These are phyloP conservation scores for Cercospora berteroae DNA, from an alignment of 2,329 filamentous ascomycete species.

Conservation along the genomic window DNA sequence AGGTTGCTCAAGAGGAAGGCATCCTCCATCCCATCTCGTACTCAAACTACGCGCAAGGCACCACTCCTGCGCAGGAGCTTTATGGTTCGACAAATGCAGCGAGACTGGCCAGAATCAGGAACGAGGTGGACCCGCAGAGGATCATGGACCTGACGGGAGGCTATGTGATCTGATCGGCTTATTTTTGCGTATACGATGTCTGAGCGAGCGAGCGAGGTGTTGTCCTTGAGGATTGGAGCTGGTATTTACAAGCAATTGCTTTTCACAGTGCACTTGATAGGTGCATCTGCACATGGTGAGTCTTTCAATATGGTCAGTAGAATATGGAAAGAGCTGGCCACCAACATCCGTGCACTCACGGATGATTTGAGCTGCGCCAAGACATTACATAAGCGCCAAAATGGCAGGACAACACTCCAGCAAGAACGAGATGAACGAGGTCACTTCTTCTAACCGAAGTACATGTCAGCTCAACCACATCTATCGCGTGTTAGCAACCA, in stretches of 20 bases:
- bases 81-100: neutral
- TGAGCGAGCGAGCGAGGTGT: neutral
- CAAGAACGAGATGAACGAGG: neutral
- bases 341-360: neutral
- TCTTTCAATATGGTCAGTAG: neutral
- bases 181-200: no score
- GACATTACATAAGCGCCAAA: neutral
- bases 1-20: neutral
- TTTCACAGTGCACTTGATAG: neutral
- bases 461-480: neutral
- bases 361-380: neutral
- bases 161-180: neutral
- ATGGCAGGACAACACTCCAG: neutral
- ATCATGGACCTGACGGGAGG: conserved; percentile 8
- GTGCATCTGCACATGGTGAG: neutral
- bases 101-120: neutral
- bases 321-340: neutral
- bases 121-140: conserved; percentile 3
- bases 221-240: neutral
- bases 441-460: neutral
- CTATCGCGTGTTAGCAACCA: neutral
- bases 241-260: neutral
- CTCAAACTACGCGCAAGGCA: conserved; percentile 1
- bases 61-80: neutral
- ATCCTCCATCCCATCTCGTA: conserved; percentile 5